Evolutionary conservation across 495 filamentous ascomycete species (phyloP), one percentile per base, ranked within the genome.

Genomic region (Terfezia claveryi): DNA sequence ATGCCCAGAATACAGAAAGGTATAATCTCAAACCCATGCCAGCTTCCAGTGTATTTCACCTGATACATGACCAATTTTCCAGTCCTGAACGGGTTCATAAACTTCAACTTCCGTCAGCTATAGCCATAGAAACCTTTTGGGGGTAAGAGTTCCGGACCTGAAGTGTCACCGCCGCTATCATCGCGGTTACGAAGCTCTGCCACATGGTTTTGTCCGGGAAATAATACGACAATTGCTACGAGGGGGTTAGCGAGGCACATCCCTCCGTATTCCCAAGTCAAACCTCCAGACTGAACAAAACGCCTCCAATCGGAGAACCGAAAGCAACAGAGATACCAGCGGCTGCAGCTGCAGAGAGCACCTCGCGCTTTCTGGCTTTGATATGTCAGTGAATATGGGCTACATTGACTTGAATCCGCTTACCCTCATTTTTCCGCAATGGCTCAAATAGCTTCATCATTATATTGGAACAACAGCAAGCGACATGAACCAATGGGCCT

Each of bases 151-250:
- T n/a, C 14, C 41, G 14, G 12, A 46, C 41, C 66, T 98, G 89
- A 32, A 98, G 69, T 14, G 85, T 86, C 9, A 96, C 85, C 14
- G 92, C 88, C 14, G 91, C 91, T 10, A 94, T 82, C 88, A 96
- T 96, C 62, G 91, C 91, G 62, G 89, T 94, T 16, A 98, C 91
- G 69, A 98, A 96, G 65, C 86, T 93, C 65, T 95, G 89, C 91
- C 91, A 98, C 91, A 98, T 98, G 1, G 91, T 94, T 66, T 95
- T 96, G 64, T 98, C 91, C 1, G 91, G 91, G 59, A 98, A 98
- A 67, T 96, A 98, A 70, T 96, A 98, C 2, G 87, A 93, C 11
- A 98, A 70, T 74, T 95, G 89, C 76, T 51, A 23, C 27, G 27
- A 7, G 27, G 27, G 4, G 4, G 27, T 78, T 41, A 8, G 55